These are phyloP conservation scores for Elaeagnus macrophylla DNA, from an alignment of 306 rosid species.

Conservation along the genomic window DNA sequence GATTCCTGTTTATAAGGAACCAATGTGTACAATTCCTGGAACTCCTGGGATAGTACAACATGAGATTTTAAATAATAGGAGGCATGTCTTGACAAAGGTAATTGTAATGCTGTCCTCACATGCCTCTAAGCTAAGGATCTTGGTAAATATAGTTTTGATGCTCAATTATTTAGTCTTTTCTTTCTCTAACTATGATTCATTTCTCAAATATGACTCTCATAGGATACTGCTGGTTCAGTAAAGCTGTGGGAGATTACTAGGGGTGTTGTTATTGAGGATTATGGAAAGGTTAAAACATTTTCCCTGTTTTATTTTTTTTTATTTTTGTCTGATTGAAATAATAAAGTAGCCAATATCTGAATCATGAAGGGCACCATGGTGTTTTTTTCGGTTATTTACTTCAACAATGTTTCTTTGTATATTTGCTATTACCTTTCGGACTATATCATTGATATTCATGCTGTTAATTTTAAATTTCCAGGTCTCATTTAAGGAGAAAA, in stretches of 20 bases:
- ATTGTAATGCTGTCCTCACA: constrained; percentile 15
- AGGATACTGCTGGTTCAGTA: constrained; percentile 93
- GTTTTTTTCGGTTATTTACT: not conserved
- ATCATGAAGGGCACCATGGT: constrained; percentile 5
- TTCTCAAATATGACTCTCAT: constrained; percentile 8
- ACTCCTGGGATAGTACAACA: constrained; percentile 86
- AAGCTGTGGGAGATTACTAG: constrained; percentile 97
- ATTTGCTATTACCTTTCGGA: constrained; percentile 3
- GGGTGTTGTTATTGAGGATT: constrained; percentile 79
- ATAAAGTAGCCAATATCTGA: constrained; percentile 14
- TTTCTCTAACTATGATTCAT: constrained; percentile 10
- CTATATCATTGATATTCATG: constrained; percentile 11
- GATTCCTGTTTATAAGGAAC: constrained; percentile 93
- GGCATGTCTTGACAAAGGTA: constrained; percentile 97
- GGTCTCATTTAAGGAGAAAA: constrained; percentile 90
- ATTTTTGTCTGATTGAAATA: constrained; percentile 10
- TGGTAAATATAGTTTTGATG: constrained; percentile 10
- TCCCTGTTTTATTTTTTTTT: constrained; percentile 8
- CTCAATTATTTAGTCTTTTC: constrained; percentile 2
- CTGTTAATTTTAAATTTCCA: constrained; percentile 33
- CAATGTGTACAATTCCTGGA: constrained; percentile 61
- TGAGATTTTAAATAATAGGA: constrained; percentile 85
- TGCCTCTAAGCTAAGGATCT: constrained; percentile 8
- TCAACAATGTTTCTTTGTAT: constrained; percentile 22
- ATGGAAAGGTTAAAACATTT: constrained; percentile 63